These are phyloP conservation scores for Trametes cingulata DNA, from an alignment of 768 basidiomycete genomes.

Conservation along the genomic window DNA sequence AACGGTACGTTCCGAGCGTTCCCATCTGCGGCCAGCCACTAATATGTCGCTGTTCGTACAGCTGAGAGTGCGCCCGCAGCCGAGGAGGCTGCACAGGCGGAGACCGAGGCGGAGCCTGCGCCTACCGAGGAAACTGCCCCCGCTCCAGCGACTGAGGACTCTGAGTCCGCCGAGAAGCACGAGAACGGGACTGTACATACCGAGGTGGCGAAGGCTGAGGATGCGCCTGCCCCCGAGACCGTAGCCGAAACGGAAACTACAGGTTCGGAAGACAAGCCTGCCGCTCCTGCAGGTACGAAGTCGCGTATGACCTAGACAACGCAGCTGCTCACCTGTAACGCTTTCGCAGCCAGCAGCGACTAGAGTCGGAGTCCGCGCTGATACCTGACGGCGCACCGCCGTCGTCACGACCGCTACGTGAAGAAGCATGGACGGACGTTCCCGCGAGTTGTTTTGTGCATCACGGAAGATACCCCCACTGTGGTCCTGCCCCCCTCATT, in stretches of 20 bases:
- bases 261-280: slow-evolving; percentile 5
- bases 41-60: background rate
- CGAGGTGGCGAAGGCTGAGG: background rate
- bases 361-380: background rate
- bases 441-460: background rate
- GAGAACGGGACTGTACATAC: background rate
- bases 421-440: slow-evolving; percentile 17
- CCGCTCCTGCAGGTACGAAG: slow-evolving; percentile 7
- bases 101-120: background rate
- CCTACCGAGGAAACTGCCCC: background rate
- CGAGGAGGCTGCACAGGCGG: too few species aligned
- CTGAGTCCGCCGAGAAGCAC: background rate
- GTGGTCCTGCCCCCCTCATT: background rate
- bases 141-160: background rate
- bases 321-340: background rate
- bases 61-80: background rate
- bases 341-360: background rate
- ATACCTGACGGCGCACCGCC: slow-evolving; percentile 14
- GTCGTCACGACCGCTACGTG: background rate
- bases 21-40: background rate
- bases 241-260: background rate
- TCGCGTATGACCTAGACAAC: background rate
- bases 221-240: background rate
- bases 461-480: slow-evolving; percentile 20
- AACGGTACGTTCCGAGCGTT: background rate